phyloP scores from a whole-genome alignment of 495 filamentous ascomycete genomes.

The Lindgomyces ingoldianus region DNA sequence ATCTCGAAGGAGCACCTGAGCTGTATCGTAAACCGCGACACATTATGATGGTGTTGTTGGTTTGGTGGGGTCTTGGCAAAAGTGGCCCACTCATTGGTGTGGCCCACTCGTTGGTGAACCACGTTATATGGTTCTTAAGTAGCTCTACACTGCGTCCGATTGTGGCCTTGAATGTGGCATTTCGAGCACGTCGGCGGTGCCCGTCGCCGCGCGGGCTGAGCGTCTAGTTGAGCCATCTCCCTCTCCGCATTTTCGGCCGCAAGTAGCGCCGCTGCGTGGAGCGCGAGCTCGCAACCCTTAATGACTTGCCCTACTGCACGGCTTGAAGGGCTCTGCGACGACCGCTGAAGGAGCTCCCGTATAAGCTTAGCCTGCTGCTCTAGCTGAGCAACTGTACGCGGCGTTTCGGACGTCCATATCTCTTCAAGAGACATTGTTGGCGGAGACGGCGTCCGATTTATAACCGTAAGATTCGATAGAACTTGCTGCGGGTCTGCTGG shows the following conservation, averaged over 20 bases:
- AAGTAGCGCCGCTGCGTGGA: conserved; percentile 6
- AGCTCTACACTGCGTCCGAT: neutral
- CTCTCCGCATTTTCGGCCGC: conserved; percentile 1
- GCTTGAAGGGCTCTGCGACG: neutral
- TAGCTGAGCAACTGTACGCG: neutral
- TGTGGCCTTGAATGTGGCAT: neutral
- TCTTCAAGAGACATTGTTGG: neutral
- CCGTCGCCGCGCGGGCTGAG: neutral
- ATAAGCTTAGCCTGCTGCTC: conserved; percentile 1
- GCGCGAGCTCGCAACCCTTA: conserved; percentile 4
- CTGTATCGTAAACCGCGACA: too few species aligned
- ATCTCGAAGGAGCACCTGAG: too few species aligned
- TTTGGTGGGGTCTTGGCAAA: too few species aligned
- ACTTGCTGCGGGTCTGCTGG: neutral
- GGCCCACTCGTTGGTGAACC: too few species aligned
- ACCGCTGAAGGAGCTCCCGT: neutral
- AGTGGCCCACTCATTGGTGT: too few species aligned
- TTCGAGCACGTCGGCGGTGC: neutral
- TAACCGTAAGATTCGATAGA: neutral
- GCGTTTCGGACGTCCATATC: neutral
- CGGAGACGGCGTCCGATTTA: neutral
- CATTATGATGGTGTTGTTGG: too few species aligned
- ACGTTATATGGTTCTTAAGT: too few species aligned
- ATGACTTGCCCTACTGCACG: neutral
- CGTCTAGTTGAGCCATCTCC: neutral